phyloP scores from a whole-genome alignment of 2,329 filamentous ascomycete species.

The Fusarium sp. region DNA sequence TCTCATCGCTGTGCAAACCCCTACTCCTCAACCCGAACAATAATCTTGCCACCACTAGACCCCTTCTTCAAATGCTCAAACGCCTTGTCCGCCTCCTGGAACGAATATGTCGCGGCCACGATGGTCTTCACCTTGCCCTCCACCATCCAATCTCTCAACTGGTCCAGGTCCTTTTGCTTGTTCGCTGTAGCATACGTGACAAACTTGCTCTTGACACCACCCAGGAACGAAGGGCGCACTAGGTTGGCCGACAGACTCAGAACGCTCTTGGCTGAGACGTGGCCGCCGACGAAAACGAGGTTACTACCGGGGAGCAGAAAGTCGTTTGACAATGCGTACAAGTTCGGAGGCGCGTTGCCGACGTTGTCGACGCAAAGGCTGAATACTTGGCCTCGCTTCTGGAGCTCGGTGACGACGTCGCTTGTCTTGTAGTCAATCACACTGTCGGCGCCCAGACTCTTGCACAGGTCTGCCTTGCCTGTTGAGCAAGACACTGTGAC shows the following conservation, averaged over 20 bases:
- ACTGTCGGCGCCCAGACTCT: constrained; percentile 72
- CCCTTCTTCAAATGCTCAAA: constrained; percentile 70
- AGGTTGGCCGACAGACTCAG: constrained; percentile 45
- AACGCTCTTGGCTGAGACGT: constrained; percentile 46
- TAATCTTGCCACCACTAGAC: constrained; percentile 71
- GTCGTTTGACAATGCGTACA: constrained; percentile 65
- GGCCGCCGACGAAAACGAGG: constrained; percentile 65
- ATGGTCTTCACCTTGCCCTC: constrained; percentile 69
- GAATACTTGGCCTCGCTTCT: constrained; percentile 61
- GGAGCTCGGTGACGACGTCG: constrained; percentile 62
- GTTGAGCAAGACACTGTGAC: constrained; percentile 73
- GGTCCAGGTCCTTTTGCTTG: constrained; percentile 59
- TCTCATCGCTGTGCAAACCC: neutral
- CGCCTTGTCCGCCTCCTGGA: constrained; percentile 68
- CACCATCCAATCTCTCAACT: constrained; percentile 66
- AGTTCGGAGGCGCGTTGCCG: constrained; percentile 59
- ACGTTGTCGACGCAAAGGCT: constrained; percentile 71
- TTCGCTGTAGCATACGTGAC: constrained; percentile 56
- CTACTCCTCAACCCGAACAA: constrained; percentile 52
- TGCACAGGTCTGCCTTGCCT: constrained; percentile 68
- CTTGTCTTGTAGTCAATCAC: constrained; percentile 71
- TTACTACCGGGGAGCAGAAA: constrained; percentile 63
- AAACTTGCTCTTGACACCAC: constrained; percentile 58
- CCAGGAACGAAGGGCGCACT: constrained; percentile 53
- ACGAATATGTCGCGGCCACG: constrained; percentile 67